These are phyloP conservation scores for Glaciozyma antarctica DNA, from an alignment of 768 basidiomycete species.

Conservation along the genomic window DNA sequence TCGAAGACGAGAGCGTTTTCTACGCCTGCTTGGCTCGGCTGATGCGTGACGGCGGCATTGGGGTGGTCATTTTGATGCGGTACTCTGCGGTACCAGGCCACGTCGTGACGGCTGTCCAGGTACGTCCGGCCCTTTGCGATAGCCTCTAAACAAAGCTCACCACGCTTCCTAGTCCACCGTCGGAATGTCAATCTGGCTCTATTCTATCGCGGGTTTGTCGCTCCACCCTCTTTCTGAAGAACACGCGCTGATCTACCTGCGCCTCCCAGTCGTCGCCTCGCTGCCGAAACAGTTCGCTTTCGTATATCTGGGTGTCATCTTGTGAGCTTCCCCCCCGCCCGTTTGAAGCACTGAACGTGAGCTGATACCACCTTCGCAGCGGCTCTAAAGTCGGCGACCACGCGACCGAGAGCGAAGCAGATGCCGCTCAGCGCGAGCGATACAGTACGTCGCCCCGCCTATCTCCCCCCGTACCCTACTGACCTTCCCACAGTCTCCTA, in stretches of 20 bases:
- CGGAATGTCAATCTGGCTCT: conserved; percentile 20
- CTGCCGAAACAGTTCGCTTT: conserved; percentile 28
- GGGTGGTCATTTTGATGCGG: conserved; percentile 24
- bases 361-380: not conserved
- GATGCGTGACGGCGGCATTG: conserved; percentile 22
- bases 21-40: conserved; percentile 30
- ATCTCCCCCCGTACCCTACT: too few relatives aligned
- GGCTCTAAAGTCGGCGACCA: not conserved
- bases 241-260: not conserved
- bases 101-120: conserved; percentile 3
- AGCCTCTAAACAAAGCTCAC: too few relatives aligned
- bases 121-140: too few relatives aligned
- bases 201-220: conserved; percentile 18
- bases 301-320: conserved; percentile 22
- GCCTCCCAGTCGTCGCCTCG: conserved; percentile 7
- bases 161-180: conserved; percentile 12
- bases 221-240: too few relatives aligned
- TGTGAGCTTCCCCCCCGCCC: not conserved
- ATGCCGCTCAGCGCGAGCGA: too few relatives aligned
- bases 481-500: too few relatives aligned
- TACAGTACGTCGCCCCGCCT: too few relatives aligned
- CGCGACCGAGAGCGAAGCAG: too few relatives aligned
- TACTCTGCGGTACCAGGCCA: conserved; percentile 13
- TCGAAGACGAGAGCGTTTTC: conserved; percentile 21
- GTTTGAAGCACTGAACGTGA: not conserved